A percentile compares a stretch with the other conserved stretches of the same genome.
phyloP scores from a whole-genome alignment of 2,329 filamentous ascomycete species.

The Trichoderma sp. region DNA sequence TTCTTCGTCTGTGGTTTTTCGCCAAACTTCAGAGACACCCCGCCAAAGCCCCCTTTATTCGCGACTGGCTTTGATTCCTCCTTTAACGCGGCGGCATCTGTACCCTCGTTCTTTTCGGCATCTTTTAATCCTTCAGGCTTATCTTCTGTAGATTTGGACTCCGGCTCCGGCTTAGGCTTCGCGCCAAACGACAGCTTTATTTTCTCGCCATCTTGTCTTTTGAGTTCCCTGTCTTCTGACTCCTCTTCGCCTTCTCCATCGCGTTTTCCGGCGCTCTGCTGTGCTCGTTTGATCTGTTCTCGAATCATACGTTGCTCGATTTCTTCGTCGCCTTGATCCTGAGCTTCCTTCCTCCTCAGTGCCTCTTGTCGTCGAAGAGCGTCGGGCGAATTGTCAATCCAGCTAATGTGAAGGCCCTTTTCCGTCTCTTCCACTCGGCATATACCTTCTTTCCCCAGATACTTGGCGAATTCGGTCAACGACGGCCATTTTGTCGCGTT shows the following conservation, averaged over 20 bases:
- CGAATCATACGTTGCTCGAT: slow-evolving; percentile 78
- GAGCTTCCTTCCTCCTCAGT: slow-evolving; percentile 75
- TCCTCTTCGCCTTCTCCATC: slow-evolving; percentile 42
- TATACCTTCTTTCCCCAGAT: slow-evolving; percentile 80
- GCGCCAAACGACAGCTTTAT: slow-evolving; percentile 67
- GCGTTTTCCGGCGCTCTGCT: slow-evolving; percentile 47
- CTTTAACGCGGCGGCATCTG: slow-evolving; percentile 15
- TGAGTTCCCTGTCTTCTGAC: slow-evolving; percentile 46
- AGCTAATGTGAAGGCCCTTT: slow-evolving; percentile 81
- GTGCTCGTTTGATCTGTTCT: slow-evolving; percentile 78
- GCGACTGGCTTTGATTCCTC: slow-evolving; percentile 25
- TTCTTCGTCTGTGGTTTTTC: slow-evolving; percentile 70
- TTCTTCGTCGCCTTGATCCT: slow-evolving; percentile 89
- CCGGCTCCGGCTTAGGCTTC: slow-evolving; percentile 34
- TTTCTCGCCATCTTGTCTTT: slow-evolving; percentile 70
- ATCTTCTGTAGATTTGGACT: background rate
- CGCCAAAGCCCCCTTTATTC: slow-evolving; percentile 35
- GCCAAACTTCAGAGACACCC: slow-evolving; percentile 63
- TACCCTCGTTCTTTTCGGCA: slow-evolving; percentile 17
- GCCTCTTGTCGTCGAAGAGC: slow-evolving; percentile 78
- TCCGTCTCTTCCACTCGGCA: slow-evolving; percentile 86
- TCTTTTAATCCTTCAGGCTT: background rate
- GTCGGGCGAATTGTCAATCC: slow-evolving; percentile 90
- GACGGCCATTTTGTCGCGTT: slow-evolving; percentile 88
- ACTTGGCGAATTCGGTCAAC: slow-evolving; percentile 85